Conservation (phyloP, 306 rosid species). For the Albizia julibrissin region DNA sequence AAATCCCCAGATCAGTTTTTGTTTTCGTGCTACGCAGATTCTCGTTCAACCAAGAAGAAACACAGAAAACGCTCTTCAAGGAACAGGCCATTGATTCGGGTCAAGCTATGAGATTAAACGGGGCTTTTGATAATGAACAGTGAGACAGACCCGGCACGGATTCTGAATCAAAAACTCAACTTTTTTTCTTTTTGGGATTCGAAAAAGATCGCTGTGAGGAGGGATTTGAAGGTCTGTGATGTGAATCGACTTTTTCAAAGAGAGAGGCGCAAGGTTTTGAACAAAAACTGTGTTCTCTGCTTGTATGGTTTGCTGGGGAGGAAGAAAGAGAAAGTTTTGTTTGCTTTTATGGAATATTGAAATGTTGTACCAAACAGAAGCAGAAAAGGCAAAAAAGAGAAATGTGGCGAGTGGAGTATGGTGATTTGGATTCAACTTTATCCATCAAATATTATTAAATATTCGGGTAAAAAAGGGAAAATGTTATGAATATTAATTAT, state of each 20-base stretch:
- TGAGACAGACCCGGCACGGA: neutral
- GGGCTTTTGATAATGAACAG: constrained; percentile 11
- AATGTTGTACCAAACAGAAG: neutral
- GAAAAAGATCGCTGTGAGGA: neutral
- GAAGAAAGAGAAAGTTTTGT: neutral
- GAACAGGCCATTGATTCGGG: constrained; percentile 41
- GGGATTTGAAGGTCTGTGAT: neutral
- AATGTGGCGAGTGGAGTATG: constrained; percentile 11
- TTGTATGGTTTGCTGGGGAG: constrained; percentile 6
- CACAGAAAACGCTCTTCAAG: constrained; percentile 42
- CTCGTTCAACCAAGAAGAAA: constrained; percentile 50
- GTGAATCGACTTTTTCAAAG: neutral
- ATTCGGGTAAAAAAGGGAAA: too few species aligned
- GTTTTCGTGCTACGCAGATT: constrained; percentile 38
- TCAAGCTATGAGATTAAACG: constrained; percentile 20
- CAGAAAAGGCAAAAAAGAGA: neutral
- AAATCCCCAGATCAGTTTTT: constrained; percentile 37
- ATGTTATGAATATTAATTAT: too few species aligned
- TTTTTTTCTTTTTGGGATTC: neutral
- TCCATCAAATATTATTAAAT: constrained; percentile 22
- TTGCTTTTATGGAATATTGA: neutral
- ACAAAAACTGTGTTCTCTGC: neutral
- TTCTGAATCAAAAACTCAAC: neutral
- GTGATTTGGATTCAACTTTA: constrained; percentile 35
- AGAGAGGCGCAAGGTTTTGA: constrained; percentile 21